Evolutionary conservation across 169 alveolate genomes (phyloP).

Genomic region (Cryptosporidium parvum): DNA sequence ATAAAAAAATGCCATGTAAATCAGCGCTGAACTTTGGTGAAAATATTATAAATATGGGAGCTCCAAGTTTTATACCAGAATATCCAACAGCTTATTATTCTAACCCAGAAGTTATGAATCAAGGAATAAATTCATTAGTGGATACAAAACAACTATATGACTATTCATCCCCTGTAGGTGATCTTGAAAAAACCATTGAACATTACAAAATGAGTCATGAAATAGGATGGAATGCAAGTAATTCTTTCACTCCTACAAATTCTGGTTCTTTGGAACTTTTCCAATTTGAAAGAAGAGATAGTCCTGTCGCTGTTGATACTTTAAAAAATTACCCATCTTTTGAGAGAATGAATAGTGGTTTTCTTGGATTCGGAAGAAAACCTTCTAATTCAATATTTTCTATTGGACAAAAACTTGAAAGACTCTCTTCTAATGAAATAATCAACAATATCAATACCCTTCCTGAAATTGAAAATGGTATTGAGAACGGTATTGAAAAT

Average conservation of each 20-base stretch:
- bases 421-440: constrained; percentile 39
- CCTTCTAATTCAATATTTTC: constrained; percentile 5
- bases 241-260: constrained; percentile 33
- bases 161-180: constrained; percentile 72
- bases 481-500: too few species aligned
- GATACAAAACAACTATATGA: constrained; percentile 40
- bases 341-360: constrained; percentile 30
- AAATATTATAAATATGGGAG: constrained; percentile 7
- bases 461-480: constrained; percentile 12
- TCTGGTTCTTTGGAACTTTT: constrained; percentile 51
- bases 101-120: constrained; percentile 38
- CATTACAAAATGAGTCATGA: constrained; percentile 27
- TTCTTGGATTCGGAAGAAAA: background rate
- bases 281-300: constrained; percentile 46
- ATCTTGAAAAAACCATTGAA: constrained; percentile 67
- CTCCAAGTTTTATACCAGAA: constrained; percentile 47
- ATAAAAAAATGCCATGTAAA: constrained; percentile 65
- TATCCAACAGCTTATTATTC: constrained; percentile 62
- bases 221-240: constrained; percentile 1
- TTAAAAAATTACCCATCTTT: constrained; percentile 28
- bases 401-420: constrained; percentile 33
- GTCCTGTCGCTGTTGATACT: constrained; percentile 28
- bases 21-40: constrained; percentile 70
- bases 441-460: background rate
- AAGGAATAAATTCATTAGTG: constrained; percentile 45